Percentiles rank a stretch among this genome's conserved stretches.
Conservation (phyloP, 2,329 filamentous ascomycete species). For the Colletotrichum magnum region DNA sequence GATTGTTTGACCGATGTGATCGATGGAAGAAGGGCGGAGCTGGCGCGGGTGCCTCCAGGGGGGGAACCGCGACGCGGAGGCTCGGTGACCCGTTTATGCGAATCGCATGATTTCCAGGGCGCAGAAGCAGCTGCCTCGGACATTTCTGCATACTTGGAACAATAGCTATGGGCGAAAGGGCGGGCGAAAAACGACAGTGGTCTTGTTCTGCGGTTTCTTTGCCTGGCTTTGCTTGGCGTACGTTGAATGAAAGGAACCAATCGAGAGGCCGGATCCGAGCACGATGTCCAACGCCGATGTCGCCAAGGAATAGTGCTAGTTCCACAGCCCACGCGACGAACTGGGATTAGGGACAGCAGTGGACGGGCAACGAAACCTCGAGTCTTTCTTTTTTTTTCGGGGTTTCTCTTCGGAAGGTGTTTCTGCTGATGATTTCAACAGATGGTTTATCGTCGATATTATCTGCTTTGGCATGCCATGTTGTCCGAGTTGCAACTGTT, state of each 20-base stretch:
- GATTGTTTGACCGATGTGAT: not conserved
- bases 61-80: no score
- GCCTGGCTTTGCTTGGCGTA: constrained; percentile 15
- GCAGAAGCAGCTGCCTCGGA: not conserved
- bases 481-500: no score
- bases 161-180: no score
- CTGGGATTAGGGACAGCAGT: constrained; percentile 29
- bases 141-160: no score
- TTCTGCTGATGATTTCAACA: no score
- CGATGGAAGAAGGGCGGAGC: not conserved
- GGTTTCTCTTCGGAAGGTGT: no score
- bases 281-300: constrained; percentile 15
- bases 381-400: no score
- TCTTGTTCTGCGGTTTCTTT: no score
- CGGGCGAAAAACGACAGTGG: not conserved
- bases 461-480: no score
- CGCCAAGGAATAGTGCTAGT: not conserved
- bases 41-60: constrained; percentile 7
- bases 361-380: no score
- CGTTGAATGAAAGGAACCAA: constrained; percentile 20
- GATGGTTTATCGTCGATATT: no score
- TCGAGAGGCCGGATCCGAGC: constrained; percentile 22
- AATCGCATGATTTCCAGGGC: constrained; percentile 1
- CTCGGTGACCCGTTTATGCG: not conserved
- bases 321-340: constrained; percentile 14